Base-by-base conservation (phyloP, 202 grass and related monocot species). In the Miscanthus sacchariflorus region DNA sequence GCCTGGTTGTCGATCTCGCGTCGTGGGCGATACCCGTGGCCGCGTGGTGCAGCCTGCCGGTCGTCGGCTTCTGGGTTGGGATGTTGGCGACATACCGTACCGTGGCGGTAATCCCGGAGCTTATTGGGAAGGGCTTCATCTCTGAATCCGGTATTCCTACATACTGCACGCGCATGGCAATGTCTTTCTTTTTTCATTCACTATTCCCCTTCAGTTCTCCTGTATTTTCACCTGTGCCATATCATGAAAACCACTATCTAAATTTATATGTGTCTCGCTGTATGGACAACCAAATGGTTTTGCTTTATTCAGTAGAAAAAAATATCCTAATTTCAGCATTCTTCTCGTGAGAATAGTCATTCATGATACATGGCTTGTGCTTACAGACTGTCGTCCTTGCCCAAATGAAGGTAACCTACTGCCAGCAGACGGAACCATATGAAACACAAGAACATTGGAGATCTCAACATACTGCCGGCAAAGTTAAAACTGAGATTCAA, bases 11-110 rank as follows among this genome's bases (percentile, higher is more conserved):
- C 3, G 93, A 91, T 42, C 67, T 95, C 71, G 89, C 93, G 38
- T 93, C 94, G 14, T 95, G 94, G 94, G 94, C 94, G 4, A 86
- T 95, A 1, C 87, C 87, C 7, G 89, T 95, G 74, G 91, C 91
- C 10, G 52, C 30, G 17, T 69, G 79, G 56, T 86, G 74, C 12
- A 12, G 89, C 79, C 30, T 90, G 58, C 52, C 84, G 6, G 87
- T 83, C 12, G 81, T 85, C 0, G 93, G 93, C 19, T 95, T 93
- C 74, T 95, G 93, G 93, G 63, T 70, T 0, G 91, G 52, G 65
- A 93, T 95, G 91, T 11, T 64, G 46, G 94, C 89, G 12, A 90
- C 30, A 8, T 93, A 93, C 70, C 88, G 35, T 36, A 40, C 81
- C 27, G 85, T 93, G 36, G 79, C 85, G 30, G 91, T 72, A 1